Conservation (phyloP, 1,284 basidiomycete species). For the Fistulinella staudtii region DNA sequence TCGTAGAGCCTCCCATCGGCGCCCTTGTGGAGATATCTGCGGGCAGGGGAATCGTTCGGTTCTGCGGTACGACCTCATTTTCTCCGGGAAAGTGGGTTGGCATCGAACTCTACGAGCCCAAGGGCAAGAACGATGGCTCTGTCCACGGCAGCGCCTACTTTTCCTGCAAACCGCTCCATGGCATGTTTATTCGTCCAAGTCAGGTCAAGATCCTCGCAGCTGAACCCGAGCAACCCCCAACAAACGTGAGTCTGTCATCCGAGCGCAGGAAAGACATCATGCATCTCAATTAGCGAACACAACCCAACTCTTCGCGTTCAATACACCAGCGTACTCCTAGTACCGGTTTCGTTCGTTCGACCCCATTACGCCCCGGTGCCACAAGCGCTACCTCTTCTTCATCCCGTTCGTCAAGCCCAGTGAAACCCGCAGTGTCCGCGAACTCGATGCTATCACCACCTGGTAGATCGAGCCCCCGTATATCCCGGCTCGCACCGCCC, state of each 20-base stretch:
- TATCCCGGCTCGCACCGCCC: conserved; percentile 31
- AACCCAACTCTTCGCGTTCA: no score
- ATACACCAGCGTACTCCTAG: conserved; percentile 43
- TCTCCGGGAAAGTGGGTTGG: conserved; percentile 93
- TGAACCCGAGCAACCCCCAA: conserved; percentile 39
- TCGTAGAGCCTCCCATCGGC: conserved; percentile 45
- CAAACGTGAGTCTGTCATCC: conserved; percentile 21
- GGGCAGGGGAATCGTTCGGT: conserved; percentile 84
- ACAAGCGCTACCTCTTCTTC: conserved; percentile 31
- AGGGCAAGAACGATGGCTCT: conserved; percentile 95
- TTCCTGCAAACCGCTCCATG: conserved; percentile 69
- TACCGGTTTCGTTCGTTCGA: conserved; percentile 33
- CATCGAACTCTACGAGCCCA: conserved; percentile 77
- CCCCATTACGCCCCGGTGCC: conserved; percentile 33
- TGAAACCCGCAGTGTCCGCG: conserved; percentile 27
- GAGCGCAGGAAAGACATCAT: no score
- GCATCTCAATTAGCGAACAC: no score
- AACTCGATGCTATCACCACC: conserved; percentile 21
- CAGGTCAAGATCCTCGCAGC: conserved; percentile 69
- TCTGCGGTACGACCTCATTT: conserved; percentile 83
- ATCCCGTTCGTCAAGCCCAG: conserved; percentile 42
- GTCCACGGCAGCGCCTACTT: conserved; percentile 88
- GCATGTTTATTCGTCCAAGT: conserved; percentile 88
- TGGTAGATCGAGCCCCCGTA: conserved; percentile 21
- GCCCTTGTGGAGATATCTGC: conserved; percentile 72